Evolutionary conservation across 2,329 filamentous ascomycete species (phyloP).

Genomic region (Furcasterigmium furcatum): DNA sequence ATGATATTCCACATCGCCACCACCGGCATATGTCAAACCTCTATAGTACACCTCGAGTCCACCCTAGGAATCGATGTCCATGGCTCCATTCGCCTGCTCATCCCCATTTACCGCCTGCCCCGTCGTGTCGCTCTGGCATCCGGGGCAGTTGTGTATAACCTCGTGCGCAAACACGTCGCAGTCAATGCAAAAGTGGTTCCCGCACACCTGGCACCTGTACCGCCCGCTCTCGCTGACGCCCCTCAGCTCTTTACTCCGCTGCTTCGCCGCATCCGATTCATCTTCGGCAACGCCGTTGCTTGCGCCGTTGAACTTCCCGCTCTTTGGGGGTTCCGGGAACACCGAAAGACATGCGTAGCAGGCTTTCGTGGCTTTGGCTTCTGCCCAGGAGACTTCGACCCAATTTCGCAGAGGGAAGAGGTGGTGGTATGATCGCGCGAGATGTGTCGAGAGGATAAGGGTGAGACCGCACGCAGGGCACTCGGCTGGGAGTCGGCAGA

Average conservation of each 20-base stretch:
- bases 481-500: conserved; percentile 85
- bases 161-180: conserved; percentile 96
- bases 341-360: conserved; percentile 76
- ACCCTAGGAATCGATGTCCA: conserved; percentile 41
- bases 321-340: conserved; percentile 57
- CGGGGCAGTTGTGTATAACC: conserved; percentile 92
- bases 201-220: conserved; percentile 86
- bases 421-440: conserved; percentile 91
- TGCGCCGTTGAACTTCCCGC: conserved; percentile 5
- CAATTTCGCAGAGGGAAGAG: conserved; percentile 88
- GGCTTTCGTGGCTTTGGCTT: conserved; percentile 57
- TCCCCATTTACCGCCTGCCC: conserved; percentile 24
- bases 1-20: too few relatives aligned
- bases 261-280: conserved; percentile 13
- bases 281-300: conserved; percentile 8
- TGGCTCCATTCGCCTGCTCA: conserved; percentile 32
- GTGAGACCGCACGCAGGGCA: conserved; percentile 91
- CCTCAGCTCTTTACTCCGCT: conserved; percentile 32
- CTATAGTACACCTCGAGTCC: too few relatives aligned
- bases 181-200: conserved; percentile 93
- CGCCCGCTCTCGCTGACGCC: conserved; percentile 81
- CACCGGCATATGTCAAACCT: too few relatives aligned
- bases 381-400: conserved; percentile 82
- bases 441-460: conserved; percentile 88
- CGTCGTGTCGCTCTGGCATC: conserved; percentile 64